Evolutionary conservation across 2,329 filamentous ascomycete species (phyloP), one percentile per base, ranked within the genome.

Genomic region (Clonostachys rhizophaga): DNA sequence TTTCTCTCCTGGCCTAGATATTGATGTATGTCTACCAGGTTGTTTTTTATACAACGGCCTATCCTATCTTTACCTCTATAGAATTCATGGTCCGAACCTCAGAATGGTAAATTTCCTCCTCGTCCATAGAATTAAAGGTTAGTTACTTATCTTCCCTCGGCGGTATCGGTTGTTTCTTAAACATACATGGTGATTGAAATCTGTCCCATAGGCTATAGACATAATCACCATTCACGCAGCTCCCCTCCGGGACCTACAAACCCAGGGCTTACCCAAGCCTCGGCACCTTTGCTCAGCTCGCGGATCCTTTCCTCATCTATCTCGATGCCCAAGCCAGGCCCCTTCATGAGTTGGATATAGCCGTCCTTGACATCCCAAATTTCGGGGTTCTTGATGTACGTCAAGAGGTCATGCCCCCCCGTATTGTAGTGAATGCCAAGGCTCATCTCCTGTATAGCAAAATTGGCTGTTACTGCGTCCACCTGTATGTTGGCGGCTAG

Each of bases 361-460:
- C 86, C 86, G 41, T 80, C 75, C n/a, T 76, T 71, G 6, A 89
- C 79, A 39, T 80, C 70, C 72, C 85, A 89, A 0, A 87, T 78
- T 44, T 77, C 74, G 0, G 80, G 73, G 54, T 89, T 79, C 56
- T 77, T 79, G 3, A 83, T 71, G 58, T 89, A 90, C 24, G 77
- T 86, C 12, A 77, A 77, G 47, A 88, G 67, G 58, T 89, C 85
- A 54, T 82, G 72, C 3, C 79, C 74, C 2, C 79, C 83, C 0
- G 74, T 77, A 54, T 91, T 91, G 59, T 91, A 91, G 60, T 91
- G 88, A 55, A 91, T 91, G 0, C 87, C 87, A 33, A 90, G 58
- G 46, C 82, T 85, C 87, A 90, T 90, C 63, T 91, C 87, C 58
- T 88, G 82, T 34, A 91, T 90, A 1, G 76, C 79, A 59, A 86